Evolutionary conservation across 2,329 filamentous ascomycete genomes (phyloP).

Genomic region (Trichoderma koningiopsis): DNA sequence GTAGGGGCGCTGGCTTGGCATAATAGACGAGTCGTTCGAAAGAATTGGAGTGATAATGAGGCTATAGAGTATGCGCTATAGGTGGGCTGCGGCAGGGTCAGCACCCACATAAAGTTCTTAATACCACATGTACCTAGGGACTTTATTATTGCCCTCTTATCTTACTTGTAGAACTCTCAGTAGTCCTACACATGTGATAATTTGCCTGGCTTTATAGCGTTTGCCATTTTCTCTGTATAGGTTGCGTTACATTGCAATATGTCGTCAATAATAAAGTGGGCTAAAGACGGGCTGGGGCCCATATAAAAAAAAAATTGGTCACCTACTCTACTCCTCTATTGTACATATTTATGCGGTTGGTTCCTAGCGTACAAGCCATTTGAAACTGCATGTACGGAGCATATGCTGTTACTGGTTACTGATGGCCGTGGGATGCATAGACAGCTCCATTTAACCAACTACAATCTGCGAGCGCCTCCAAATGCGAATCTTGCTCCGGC

Average conservation of each 20-base stretch:
- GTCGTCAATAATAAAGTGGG: not conserved
- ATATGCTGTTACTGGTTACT: not conserved
- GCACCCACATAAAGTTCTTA: no score
- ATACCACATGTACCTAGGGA: no score
- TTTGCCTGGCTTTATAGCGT: not conserved
- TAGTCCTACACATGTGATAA: no score
- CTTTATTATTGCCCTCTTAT: no score
- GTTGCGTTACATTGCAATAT: not conserved
- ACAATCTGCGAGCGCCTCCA: not conserved
- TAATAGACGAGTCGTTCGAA: not conserved
- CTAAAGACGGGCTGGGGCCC: not conserved
- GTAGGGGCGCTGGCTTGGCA: not conserved
- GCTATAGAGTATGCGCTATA: no score
- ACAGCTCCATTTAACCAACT: not conserved
- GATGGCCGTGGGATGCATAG: no score
- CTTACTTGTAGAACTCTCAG: no score
- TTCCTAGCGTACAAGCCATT: not conserved
- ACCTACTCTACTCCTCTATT: not conserved
- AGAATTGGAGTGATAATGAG: not conserved
- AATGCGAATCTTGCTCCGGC: not conserved
- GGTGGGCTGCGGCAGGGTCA: no score
- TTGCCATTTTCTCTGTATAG: not conserved
- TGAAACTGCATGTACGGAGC: not conserved
- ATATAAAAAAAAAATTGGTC: not conserved
- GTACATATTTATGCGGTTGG: constrained; percentile 1